A percentile compares a stretch with the other conserved stretches of the same genome.
phyloP scores from a whole-genome alignment of 1,284 basidiomycete species.

The Naganishia cerealis region DNA sequence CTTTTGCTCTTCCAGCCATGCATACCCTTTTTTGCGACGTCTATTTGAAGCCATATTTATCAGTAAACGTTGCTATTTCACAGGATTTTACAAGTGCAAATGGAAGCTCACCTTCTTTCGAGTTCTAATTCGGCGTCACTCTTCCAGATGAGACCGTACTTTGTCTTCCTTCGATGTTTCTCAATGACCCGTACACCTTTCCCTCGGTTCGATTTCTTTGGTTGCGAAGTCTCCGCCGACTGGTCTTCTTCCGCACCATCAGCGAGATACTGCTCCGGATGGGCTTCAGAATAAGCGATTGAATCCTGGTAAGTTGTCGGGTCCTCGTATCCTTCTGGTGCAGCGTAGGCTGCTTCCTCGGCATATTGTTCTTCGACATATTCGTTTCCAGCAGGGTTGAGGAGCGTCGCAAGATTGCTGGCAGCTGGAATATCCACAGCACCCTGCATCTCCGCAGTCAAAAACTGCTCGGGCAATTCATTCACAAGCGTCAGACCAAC shows the following conservation, averaged over 20 bases:
- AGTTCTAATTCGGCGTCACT: conserved; percentile 26
- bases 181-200: conserved; percentile 26
- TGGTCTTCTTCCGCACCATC: background rate
- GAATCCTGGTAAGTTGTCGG: conserved; percentile 1
- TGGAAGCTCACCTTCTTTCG: conserved; percentile 27
- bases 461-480: conserved; percentile 10
- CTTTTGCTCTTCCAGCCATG: conserved; percentile 28
- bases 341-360: background rate
- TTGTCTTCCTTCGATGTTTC: conserved; percentile 31
- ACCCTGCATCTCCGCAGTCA: conserved; percentile 10
- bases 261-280: conserved; percentile 8
- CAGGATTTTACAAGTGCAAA: background rate
- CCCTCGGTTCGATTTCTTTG: conserved; percentile 13
- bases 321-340: conserved; percentile 2
- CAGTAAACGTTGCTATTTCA: conserved; percentile 5
- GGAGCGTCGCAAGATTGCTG: conserved; percentile 4
- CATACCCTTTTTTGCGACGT: conserved; percentile 30
- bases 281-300: conserved; percentile 9
- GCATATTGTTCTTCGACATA: conserved; percentile 13
- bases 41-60: background rate
- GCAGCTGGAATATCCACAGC: conserved; percentile 1
- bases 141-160: conserved; percentile 29
- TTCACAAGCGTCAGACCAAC: background rate
- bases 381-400: conserved; percentile 11
- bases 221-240: background rate